Evolutionary conservation across 768 basidiomycete genomes (phyloP), one percentile per base, ranked within the genome.

Genomic region (Termitomyces sp.): DNA sequence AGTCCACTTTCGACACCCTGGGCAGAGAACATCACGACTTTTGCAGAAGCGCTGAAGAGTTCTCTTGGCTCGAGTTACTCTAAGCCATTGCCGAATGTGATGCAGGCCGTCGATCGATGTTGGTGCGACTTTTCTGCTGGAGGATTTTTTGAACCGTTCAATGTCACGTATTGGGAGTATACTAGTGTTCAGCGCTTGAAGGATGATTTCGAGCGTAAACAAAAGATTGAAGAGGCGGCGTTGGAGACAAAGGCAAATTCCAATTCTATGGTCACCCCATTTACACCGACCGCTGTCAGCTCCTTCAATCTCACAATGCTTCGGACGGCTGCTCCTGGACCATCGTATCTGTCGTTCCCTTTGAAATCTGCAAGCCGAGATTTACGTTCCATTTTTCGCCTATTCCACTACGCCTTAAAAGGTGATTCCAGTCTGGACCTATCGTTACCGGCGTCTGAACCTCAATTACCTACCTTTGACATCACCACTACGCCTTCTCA

Each of bases 111-210:
- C 4, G 92, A 93, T 64, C 84, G 91, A 49, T 94, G 92, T 68
- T 94, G 92, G 92, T 93, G 91, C 64, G 91, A 93, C 66, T 75
- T 92, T 60, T 82, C 85, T 20, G 74, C 76, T 18, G 77, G 77
- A 18, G 79, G 80, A 14, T 75, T 91, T 60, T 94, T 93, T 64
- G 84, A 88, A 62, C 87, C 90, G 7, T 92, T 86, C 72, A 87
- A 93, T 62, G 76, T 86, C 50, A 82, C 88, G 35, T 78, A 78
- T 50, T 94, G 91, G 91, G 91, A 93, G 68, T 70, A 72, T 62
- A 70, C 79, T 58, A 90, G 88, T 64, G 78, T 93, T 14, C 73
- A 81, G 58, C 77, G 75, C 50, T 67, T 75, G 59, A 77, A 68
- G 57, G 70, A 74, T 20, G 74, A 79, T 43, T 64, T 82, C 44